Conservation (phyloP, 345 rosid species). For the Aquilaria malaccensis region DNA sequence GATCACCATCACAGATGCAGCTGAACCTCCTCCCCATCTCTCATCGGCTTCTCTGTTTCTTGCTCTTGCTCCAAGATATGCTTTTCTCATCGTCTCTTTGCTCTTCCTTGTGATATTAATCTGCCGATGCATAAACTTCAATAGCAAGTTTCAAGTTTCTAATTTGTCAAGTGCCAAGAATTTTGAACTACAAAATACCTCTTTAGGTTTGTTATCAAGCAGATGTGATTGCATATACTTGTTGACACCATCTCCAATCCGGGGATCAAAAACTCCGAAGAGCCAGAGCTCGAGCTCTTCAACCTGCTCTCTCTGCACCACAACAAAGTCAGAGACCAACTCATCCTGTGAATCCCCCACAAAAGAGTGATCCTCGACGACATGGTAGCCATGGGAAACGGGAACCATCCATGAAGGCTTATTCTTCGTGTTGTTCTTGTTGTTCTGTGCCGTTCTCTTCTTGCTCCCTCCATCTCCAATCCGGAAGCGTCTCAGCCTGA, state of each 20-base stretch:
- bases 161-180: neutral
- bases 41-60: slow-evolving; percentile 33
- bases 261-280: slow-evolving; percentile 49
- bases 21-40: slow-evolving; percentile 33
- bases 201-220: slow-evolving; percentile 31
- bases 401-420: slow-evolving; percentile 61
- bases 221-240: slow-evolving; percentile 58
- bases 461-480: slow-evolving; percentile 21
- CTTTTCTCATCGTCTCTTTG: slow-evolving; percentile 50
- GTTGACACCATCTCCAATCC: slow-evolving; percentile 38
- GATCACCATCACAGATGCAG: slow-evolving; percentile 52
- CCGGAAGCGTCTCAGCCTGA: slow-evolving; percentile 33
- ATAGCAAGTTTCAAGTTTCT: neutral
- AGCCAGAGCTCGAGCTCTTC: slow-evolving; percentile 59
- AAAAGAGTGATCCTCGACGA: slow-evolving; percentile 27
- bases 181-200: slow-evolving; percentile 24
- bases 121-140: slow-evolving; percentile 18
- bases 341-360: slow-evolving; percentile 11
- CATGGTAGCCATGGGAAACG: slow-evolving; percentile 58
- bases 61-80: slow-evolving; percentile 45
- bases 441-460: slow-evolving; percentile 15
- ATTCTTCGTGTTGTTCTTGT: slow-evolving; percentile 10
- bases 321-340: slow-evolving; percentile 27
- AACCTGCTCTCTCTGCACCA: slow-evolving; percentile 57
- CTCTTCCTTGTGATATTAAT: slow-evolving; percentile 37